Percentiles rank a stretch among this genome's conserved stretches.
Conservation (phyloP, 371 early-diverging fungal genomes). For the Nosema granulosis region DNA sequence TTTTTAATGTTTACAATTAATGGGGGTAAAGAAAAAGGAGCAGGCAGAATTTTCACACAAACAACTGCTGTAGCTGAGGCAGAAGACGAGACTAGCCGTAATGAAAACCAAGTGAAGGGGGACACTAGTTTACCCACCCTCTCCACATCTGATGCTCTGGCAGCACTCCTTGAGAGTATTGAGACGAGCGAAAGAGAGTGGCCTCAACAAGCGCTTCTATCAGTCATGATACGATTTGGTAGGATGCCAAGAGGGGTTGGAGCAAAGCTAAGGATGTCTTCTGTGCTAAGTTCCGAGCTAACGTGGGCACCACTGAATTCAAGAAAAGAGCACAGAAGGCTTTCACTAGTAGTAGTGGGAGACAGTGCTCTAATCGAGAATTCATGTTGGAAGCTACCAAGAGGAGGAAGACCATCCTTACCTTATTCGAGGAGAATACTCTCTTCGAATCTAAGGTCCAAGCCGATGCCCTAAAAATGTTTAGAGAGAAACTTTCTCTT, state of each 20-base stretch:
- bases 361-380: not conserved
- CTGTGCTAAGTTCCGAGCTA: not conserved
- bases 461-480: not conserved
- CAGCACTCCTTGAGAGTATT: not conserved
- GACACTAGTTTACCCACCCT: not conserved
- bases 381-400: not conserved
- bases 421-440: not conserved
- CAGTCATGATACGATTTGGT: conserved; percentile 1
- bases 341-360: not conserved
- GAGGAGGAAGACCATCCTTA: not conserved
- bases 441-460: not conserved
- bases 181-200: not conserved
- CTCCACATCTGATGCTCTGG: not conserved
- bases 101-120: not conserved
- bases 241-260: conserved; percentile 5
- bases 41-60: not conserved
- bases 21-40: not conserved
- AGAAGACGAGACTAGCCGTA: not conserved
- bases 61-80: not conserved
- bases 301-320: not conserved
- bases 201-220: conserved; percentile 13
- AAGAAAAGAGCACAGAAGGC: conserved; percentile 1
- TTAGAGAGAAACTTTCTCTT: not conserved
- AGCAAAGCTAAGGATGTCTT: conserved; percentile 1
- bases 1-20: too few relatives aligned